Conservation (phyloP, 306 rosid species). For the Dicorynia guianensis region DNA sequence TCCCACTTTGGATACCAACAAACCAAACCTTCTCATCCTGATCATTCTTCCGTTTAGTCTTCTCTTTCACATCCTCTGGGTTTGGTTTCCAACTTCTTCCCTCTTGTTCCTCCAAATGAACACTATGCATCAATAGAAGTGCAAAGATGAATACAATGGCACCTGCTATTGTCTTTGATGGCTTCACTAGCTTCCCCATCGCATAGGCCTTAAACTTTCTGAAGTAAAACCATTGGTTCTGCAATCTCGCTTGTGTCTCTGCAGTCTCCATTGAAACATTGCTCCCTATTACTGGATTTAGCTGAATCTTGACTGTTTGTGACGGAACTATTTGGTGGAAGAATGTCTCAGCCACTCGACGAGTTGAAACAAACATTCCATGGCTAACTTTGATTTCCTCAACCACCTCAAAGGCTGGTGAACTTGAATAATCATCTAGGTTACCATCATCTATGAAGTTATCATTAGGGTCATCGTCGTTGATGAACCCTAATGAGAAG, state of each 20-base stretch:
- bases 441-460: slow-evolving; percentile 59
- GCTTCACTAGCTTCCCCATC: slow-evolving; percentile 44
- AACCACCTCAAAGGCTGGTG: slow-evolving; percentile 80
- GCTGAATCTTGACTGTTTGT: slow-evolving; percentile 78
- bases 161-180: slow-evolving; percentile 55
- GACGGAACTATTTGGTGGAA: slow-evolving; percentile 88
- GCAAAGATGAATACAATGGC: slow-evolving; percentile 49
- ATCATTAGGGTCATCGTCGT: slow-evolving; percentile 53
- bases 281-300: slow-evolving; percentile 53
- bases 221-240: slow-evolving; percentile 38
- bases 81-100: slow-evolving; percentile 39
- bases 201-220: slow-evolving; percentile 39
- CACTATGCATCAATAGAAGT: slow-evolving; percentile 53
- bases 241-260: slow-evolving; percentile 13
- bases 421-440: slow-evolving; percentile 63
- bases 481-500: slow-evolving; percentile 76
- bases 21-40: slow-evolving; percentile 40
- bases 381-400: slow-evolving; percentile 82
- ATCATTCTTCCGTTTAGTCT: slow-evolving; percentile 34
- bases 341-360: slow-evolving; percentile 85
- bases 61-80: slow-evolving; percentile 23
- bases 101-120: slow-evolving; percentile 45
- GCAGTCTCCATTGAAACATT: slow-evolving; percentile 43
- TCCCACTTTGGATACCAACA: slow-evolving; percentile 57
- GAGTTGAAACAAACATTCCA: slow-evolving; percentile 81